phyloP scores from a whole-genome alignment of 2,329 filamentous ascomycete genomes.

The Ceratocystis smalleyi region DNA sequence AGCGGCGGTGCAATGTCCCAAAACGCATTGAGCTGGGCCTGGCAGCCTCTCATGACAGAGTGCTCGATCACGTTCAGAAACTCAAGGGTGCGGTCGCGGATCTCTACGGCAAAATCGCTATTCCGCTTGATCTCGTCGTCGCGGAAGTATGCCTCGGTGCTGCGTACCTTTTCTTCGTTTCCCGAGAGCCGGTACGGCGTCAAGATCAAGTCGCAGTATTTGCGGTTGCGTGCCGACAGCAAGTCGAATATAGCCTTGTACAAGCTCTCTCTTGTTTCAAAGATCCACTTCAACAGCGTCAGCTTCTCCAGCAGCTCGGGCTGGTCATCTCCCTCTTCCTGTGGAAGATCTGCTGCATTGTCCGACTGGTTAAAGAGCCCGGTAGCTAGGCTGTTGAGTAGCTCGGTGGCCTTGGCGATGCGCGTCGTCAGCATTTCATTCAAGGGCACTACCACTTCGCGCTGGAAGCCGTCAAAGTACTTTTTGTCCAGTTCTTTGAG shows the following conservation, averaged over 20 bases:
- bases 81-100: slow-evolving; percentile 55
- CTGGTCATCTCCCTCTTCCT: slow-evolving; percentile 89
- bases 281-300: slow-evolving; percentile 91
- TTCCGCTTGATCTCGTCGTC: slow-evolving; percentile 62
- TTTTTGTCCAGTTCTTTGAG: slow-evolving; percentile 60
- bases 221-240: slow-evolving; percentile 67
- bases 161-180: slow-evolving; percentile 63
- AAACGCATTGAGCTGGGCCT: slow-evolving; percentile 82
- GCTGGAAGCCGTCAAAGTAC: slow-evolving; percentile 74
- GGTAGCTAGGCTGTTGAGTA: slow-evolving; percentile 29
- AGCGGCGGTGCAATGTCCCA: slow-evolving; percentile 93
- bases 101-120: slow-evolving; percentile 53
- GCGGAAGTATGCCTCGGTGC: slow-evolving; percentile 67
- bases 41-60: slow-evolving; percentile 75
- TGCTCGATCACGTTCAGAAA: slow-evolving; percentile 68
- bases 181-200: slow-evolving; percentile 62
- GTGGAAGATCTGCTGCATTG: slow-evolving; percentile 57
- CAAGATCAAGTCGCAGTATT: slow-evolving; percentile 71
- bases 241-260: slow-evolving; percentile 77
- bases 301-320: slow-evolving; percentile 89
- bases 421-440: slow-evolving; percentile 65
- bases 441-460: slow-evolving; percentile 64
- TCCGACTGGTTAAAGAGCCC: slow-evolving; percentile 32
- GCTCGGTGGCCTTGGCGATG: slow-evolving; percentile 54
- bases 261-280: slow-evolving; percentile 78